Evolutionary conservation across 139 green algal species (phyloP).

Genomic region (Dunaliella sp.): DNA sequence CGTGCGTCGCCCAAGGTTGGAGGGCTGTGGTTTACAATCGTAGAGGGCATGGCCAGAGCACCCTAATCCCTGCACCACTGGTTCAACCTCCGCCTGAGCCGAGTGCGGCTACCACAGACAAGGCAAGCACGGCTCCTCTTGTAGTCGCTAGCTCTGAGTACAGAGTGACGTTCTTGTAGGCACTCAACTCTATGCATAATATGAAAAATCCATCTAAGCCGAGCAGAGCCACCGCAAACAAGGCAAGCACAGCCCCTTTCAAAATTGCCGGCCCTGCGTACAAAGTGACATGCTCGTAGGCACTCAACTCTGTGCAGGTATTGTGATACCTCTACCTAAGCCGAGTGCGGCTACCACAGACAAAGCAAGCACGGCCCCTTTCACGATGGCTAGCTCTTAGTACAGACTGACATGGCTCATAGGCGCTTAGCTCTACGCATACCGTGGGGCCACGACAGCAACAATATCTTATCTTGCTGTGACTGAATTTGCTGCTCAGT

Average conservation of each 20-base stretch:
- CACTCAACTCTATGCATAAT: too few relatives aligned
- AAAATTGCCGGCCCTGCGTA: too few relatives aligned
- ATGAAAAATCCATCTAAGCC: background rate
- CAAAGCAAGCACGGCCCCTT: background rate
- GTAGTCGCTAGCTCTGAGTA: too few relatives aligned
- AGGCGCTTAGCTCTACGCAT: too few relatives aligned
- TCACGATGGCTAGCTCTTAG: too few relatives aligned
- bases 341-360: background rate
- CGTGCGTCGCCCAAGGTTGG: background rate
- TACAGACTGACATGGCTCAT: too few relatives aligned
- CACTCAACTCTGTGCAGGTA: too few relatives aligned
- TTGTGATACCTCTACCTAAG: background rate
- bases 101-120: background rate
- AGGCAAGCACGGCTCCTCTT: background rate
- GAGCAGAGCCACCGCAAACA: background rate
- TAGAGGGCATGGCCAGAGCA: slow-evolving; percentile 2
- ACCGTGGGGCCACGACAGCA: too few relatives aligned
- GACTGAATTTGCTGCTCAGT: too few relatives aligned
- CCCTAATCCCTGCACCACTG: background rate
- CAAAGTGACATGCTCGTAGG: too few relatives aligned
- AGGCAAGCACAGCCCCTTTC: background rate
- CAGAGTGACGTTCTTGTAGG: too few relatives aligned
- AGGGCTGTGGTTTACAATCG: slow-evolving; percentile 8
- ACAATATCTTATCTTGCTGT: too few relatives aligned
- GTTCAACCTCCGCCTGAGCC: background rate